These are phyloP conservation scores for Dalbergia cochinchinensis DNA, from an alignment of 306 rosid genomes.

Conservation along the genomic window DNA sequence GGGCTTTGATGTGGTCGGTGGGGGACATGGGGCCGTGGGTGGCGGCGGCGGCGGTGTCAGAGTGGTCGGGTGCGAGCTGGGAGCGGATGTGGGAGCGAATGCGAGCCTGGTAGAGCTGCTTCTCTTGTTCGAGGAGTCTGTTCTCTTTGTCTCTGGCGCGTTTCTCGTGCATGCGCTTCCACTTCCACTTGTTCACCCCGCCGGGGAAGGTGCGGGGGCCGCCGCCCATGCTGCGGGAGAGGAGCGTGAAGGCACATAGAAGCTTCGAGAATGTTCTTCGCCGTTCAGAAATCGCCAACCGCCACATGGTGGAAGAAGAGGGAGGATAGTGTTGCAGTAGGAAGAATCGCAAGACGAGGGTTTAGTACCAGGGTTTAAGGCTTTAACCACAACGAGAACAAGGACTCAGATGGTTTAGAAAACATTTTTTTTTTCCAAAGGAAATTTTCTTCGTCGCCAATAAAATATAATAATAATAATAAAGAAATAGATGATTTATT, in stretches of 20 bases:
- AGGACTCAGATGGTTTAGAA: no score
- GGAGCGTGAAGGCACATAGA: conserved; percentile 46
- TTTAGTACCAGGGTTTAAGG: not conserved
- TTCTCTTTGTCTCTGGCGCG: conserved; percentile 77
- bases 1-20: conserved; percentile 64
- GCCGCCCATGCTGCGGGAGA: conserved; percentile 82
- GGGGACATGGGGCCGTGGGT: conserved; percentile 72
- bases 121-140: conserved; percentile 79
- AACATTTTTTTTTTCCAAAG: not conserved
- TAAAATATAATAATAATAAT: no score
- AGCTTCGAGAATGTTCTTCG: conserved; percentile 49
- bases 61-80: conserved; percentile 58
- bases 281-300: conserved; percentile 56
- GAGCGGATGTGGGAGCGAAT: conserved; percentile 87
- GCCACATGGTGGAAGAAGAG: conserved; percentile 52
- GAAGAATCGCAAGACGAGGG: not conserved
- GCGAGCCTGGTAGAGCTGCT: conserved; percentile 85
- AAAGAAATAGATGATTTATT: no score
- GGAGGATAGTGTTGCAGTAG: not conserved
- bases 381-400: no score
- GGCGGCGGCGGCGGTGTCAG: conserved; percentile 39
- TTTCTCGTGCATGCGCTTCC: conserved; percentile 99
- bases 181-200: conserved; percentile 91
- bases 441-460: no score
- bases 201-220: conserved; percentile 97